Conservation (phyloP, 108 stramenopile genomes). For the Nannochloropsis oceanica region DNA sequence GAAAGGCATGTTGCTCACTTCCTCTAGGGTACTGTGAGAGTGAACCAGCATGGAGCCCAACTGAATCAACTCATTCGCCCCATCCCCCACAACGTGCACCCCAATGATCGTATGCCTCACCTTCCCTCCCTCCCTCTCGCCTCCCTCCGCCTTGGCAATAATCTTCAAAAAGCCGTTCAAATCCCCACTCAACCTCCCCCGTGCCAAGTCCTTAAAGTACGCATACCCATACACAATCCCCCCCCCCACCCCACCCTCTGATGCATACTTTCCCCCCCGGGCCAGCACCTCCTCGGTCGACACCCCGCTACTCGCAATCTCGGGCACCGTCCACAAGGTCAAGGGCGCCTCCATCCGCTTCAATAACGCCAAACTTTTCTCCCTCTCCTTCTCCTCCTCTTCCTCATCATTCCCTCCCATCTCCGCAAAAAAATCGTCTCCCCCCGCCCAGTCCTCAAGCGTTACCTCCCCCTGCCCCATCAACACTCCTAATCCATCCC, state of each 20-base stretch:
- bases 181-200: conserved; percentile 19
- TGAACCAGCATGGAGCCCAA: conserved; percentile 25
- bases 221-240: conserved; percentile 17
- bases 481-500: neutral
- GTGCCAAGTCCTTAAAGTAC: conserved; percentile 22
- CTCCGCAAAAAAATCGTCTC: neutral
- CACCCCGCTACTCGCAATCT: conserved; percentile 17
- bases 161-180: conserved; percentile 18
- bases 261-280: neutral
- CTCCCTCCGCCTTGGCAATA: neutral
- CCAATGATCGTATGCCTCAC: conserved; percentile 16
- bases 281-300: conserved; percentile 7
- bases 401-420: neutral
- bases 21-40: conserved; percentile 9
- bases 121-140: neutral
- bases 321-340: conserved; percentile 29
- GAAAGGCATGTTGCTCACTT: conserved; percentile 31
- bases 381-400: neutral
- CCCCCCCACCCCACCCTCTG: neutral
- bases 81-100: conserved; percentile 14
- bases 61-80: conserved; percentile 34
- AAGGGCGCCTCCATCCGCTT: conserved; percentile 4
- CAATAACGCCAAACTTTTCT: neutral
- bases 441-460: neutral
- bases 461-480: neutral